Evolutionary conservation across 2,329 filamentous ascomycete genomes (phyloP), one percentile per base, ranked within the genome.

Genomic region (Colletotrichum echinochloae): DNA sequence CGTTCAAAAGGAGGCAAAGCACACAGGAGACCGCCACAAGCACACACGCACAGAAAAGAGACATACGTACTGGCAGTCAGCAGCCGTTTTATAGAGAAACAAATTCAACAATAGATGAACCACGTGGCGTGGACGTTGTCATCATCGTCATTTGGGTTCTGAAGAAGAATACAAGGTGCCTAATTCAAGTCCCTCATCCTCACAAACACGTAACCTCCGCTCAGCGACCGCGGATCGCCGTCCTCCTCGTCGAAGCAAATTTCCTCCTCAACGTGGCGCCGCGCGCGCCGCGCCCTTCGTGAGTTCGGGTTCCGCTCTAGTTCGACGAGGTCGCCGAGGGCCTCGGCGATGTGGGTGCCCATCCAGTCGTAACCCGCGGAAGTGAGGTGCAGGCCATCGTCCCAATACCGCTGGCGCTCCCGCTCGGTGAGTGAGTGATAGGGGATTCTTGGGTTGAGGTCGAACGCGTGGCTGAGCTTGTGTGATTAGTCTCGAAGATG

Each of bases 311-410:
- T 55, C 44, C 59, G 56, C 52, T 67, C 68, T 26, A 73, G 69
- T 39, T 69, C 54, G 23, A 65, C 28, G 48, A 90, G 79, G 37
- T 83, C 81, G 55, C 88, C 80, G 12, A 92, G 77, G 37, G 80
- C 83, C 30, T 85, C 82, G 56, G 85, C 89, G 60, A 92, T 82
- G 66, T 86, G 82, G 48, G 84, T 81, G 2, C 90, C 90, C 82
- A 92, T 88, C 74, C 87, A 80, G 75, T 90, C 84, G 80, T 92
- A 92, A 9, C 90, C 90, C 8, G 81, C 83, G 0, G 81, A 78
- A 0, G 85, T 87, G 12, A 91, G 81, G 79, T 92, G 90, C 28
- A 91, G 73, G 23, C 83, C 84, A 78, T 92, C 90, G 72, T 89
- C 84, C 88, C 89, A 92, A 74, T 89, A 87, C 66, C 79, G 80